Evolutionary conservation across 1,284 basidiomycete genomes (phyloP).

Genomic region (Austroboletus novae-zelandiae): DNA sequence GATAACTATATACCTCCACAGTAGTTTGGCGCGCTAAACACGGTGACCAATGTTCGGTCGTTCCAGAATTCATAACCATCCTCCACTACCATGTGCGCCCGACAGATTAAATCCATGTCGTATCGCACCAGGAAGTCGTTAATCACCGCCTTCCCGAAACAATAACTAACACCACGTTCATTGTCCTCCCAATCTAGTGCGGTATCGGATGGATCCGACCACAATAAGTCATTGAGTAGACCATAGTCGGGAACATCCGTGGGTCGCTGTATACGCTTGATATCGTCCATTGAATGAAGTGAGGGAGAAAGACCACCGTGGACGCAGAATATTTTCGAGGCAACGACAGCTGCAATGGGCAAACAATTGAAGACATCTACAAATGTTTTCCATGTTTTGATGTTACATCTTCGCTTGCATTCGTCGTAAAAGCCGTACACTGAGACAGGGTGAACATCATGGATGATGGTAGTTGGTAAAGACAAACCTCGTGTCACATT

Average conservation of each 20-base stretch:
- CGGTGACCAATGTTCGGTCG: constrained; percentile 95
- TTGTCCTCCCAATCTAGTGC: constrained; percentile 99
- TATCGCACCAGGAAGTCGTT: constrained; percentile 91
- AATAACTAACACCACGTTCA: constrained; percentile 99
- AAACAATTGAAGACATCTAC: constrained; percentile 99
- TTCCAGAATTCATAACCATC: constrained; percentile 99
- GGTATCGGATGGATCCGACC: constrained; percentile 98
- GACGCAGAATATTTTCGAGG: constrained; percentile 99
- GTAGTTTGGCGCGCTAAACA: constrained; percentile 98
- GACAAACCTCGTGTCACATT: constrained; percentile 93
- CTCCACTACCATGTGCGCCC: constrained; percentile 99
- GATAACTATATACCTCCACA: constrained; percentile 73
- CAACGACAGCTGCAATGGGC: constrained; percentile 97
- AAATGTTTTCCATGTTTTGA: constrained; percentile 99
- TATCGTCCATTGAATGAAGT: constrained; percentile 97
- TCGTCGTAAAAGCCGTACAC: constrained; percentile 99
- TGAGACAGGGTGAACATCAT: constrained; percentile 33
- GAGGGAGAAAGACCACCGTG: constrained; percentile 99
- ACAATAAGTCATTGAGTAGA: constrained; percentile 94
- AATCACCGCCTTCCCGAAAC: constrained; percentile 97
- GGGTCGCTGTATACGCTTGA: constrained; percentile 95
- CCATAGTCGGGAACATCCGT: constrained; percentile 99
- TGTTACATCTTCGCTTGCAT: constrained; percentile 98
- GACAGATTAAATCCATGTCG: constrained; percentile 99
- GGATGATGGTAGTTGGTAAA: constrained; percentile 7